Base-by-base conservation (phyloP, 441 rosid genomes). In the Euphorbia corollata region DNA sequence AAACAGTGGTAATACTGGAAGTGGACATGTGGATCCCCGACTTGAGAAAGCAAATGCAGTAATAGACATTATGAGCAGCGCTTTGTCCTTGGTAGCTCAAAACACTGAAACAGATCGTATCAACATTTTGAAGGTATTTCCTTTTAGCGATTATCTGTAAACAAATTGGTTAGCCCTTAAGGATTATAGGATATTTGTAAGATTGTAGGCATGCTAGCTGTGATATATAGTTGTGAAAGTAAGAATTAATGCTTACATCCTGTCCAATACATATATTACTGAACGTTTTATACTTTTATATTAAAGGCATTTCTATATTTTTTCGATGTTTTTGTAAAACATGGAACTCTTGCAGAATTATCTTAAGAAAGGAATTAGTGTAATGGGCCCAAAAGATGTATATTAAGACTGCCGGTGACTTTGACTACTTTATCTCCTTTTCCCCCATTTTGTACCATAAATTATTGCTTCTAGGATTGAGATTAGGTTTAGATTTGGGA, bases 41-140 rank as follows among this genome's bases (percentile, higher is more conserved):
- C 96, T 90, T 65, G 89, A 88, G 82, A 95, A 92, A 77, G 99
- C 99, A 70, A 90, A 86, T 85, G 95, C 89, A 47, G 91, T 95
- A 68, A 85, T 95, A 70, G 99, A 88, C 77, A 85, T 92, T 39
- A 92, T 95, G 99, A 90, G 99, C 83, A 85, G 89, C 74, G 95
- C 97, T 69, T 79, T 95, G 77, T 87, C 86, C 57, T 79, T 92
- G 86, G 88, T 95, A 63, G 90, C 87, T 71, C 93, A 85, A 73
- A 89, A 84, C 74, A 90, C 86, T 69, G 99, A 95, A 84, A 92
- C 96, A 43, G 93, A 95, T 76, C 86, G 88, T 63, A 83, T 90
- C 65, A 95, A 95, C 78, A 90, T 95, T 75, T 78, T 95, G 78
- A 95, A 92, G 98, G 99, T 95, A 84, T 65, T 34, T 5, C 7